Base-by-base conservation (phyloP, 2,329 filamentous ascomycete genomes). In the Ceratocystis eucalypticola region DNA sequence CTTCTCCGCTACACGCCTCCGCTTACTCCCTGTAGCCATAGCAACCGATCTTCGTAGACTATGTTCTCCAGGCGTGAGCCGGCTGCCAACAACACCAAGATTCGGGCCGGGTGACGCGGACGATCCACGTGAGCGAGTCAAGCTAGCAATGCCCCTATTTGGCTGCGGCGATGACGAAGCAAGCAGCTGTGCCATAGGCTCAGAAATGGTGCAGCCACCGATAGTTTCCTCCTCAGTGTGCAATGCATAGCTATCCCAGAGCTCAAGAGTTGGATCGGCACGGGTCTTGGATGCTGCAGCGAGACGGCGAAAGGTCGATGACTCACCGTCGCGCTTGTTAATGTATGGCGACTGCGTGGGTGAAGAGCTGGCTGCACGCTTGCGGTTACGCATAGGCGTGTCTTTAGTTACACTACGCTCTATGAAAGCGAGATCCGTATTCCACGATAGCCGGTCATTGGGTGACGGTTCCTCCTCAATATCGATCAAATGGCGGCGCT, bases 181-280 rank as follows among this genome's bases (percentile, higher is more conserved):
- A 5, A 68, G 64, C 15, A 68, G 30, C 25, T 68, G 61, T 28
- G 67, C 57, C 33, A 68, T 68, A 5, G 64, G 64, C 55, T 64
- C 59, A 12, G 61, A 64, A 17, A 59, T 59, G 0, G 28, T 33
- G 12, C 28, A 33, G 5, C 55, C 55, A n/a, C n/a, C 64, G 17
- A 41, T 41, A 1, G 53, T 17, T 15, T 41, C 53, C 15, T 59
- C 64, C 44, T 80, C 77, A 71, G 79, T 30, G 69, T 68, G 76
- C 65, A 84, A 75, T 46, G 87, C 82, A 72, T 89, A 91, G 64
- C 87, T 84, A 70, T 88, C 88, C 89, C 89, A 93, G 1, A 92
- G 75, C 69, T 92, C 88, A 41, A 87, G 75, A 1, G 87, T 88
- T 46, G 89, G 87, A 71, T 92, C 88, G 41, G 85, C 81, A 69